phyloP scores from a whole-genome alignment of 495 filamentous ascomycete species.

The Annulohypoxylon nitens region DNA sequence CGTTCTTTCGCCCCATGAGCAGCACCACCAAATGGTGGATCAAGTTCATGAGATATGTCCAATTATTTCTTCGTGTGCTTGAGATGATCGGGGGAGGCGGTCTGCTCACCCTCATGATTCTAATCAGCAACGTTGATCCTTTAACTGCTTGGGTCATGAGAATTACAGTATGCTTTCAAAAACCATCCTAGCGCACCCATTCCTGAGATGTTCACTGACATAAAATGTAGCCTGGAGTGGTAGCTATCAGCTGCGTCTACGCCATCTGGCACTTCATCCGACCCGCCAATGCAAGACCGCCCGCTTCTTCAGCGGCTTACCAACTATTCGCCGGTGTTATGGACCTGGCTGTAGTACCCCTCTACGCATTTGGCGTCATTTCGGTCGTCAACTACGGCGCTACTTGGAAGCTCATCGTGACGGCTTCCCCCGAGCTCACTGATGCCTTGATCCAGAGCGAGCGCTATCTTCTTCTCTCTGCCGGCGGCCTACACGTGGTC shows the following conservation, averaged over 20 bases:
- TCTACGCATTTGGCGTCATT: conserved; percentile 79
- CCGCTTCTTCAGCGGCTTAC: conserved; percentile 84
- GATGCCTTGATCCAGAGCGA: conserved; percentile 70
- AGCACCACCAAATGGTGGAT: conserved; percentile 75
- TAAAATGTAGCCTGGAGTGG: conserved; percentile 70
- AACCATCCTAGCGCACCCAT: no score
- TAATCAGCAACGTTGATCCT: conserved; percentile 72
- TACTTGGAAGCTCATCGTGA: conserved; percentile 74
- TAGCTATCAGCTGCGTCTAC: conserved; percentile 77
- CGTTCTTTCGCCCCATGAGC: conserved; percentile 71
- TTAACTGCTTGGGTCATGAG: conserved; percentile 80
- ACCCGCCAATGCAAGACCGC: conserved; percentile 73
- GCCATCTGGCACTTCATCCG: conserved; percentile 80
- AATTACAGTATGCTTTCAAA: conserved; percentile 80
- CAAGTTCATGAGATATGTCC: conserved; percentile 71
- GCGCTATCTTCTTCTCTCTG: conserved; percentile 71
- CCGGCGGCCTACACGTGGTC: conserved; percentile 75
- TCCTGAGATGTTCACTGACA: neutral
- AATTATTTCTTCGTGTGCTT: conserved; percentile 73
- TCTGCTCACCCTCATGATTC: conserved; percentile 77
- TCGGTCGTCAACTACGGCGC: conserved; percentile 65
- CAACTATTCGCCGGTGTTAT: conserved; percentile 81
- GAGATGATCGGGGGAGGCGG: conserved; percentile 77
- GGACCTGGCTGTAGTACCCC: conserved; percentile 78
- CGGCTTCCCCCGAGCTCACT: conserved; percentile 58